Conservation (phyloP, 1,284 basidiomycete species). For the Cystobasidium slooffiae region DNA sequence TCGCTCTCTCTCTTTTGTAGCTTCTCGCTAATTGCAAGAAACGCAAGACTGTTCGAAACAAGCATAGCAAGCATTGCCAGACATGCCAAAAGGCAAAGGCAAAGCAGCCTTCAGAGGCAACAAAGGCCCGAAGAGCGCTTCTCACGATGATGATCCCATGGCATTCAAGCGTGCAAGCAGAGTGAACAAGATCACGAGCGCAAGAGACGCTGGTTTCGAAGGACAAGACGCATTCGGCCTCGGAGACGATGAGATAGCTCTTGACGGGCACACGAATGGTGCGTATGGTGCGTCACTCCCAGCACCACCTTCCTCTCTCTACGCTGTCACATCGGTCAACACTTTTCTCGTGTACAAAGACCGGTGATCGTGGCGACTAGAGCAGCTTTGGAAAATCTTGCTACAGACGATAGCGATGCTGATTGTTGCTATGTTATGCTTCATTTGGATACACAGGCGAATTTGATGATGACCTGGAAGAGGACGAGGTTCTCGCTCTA, state of each 20-base stretch:
- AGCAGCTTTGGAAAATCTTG: background rate
- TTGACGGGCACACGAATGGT: slow-evolving; percentile 21
- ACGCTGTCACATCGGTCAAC: background rate
- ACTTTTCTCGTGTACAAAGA: background rate
- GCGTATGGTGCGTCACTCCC: slow-evolving; percentile 9
- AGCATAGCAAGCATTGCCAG: background rate
- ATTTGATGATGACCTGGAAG: slow-evolving; percentile 45
- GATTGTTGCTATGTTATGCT: background rate
- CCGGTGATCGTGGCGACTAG: slow-evolving; percentile 2
- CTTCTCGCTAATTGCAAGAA: too few relatives aligned
- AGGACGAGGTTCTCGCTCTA: slow-evolving; percentile 21
- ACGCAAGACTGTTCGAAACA: background rate
- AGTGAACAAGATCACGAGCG: slow-evolving; percentile 29
- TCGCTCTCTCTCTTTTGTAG: too few relatives aligned
- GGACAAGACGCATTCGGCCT: slow-evolving; percentile 42
- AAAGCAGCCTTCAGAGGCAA: slow-evolving; percentile 17
- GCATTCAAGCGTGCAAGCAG: slow-evolving; percentile 34
- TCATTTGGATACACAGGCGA: slow-evolving; percentile 38
- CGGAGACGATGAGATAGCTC: slow-evolving; percentile 39
- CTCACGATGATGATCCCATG: slow-evolving; percentile 14
- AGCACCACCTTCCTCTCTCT: background rate
- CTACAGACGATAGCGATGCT: background rate
- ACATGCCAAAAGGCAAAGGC: slow-evolving; percentile 34
- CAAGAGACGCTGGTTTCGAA: slow-evolving; percentile 31
- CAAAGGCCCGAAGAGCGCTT: slow-evolving; percentile 11